Base-by-base conservation (phyloP, 1,284 basidiomycete species). In the Cystobasidium slooffiae region DNA sequence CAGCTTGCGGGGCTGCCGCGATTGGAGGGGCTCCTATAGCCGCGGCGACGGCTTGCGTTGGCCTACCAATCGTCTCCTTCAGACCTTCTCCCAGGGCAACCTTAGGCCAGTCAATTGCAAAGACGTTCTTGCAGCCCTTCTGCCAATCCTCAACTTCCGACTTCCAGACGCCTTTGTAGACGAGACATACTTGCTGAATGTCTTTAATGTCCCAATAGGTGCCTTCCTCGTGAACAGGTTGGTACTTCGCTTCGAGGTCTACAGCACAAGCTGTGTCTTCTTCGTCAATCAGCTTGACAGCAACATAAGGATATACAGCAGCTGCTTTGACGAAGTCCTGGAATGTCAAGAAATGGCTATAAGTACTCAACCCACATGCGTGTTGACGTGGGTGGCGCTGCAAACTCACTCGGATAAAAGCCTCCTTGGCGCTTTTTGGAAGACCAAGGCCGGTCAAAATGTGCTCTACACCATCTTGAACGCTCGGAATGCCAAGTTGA, bases 91-190 rank as follows among this genome's bases (percentile, higher is more conserved):
- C 18, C 1, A 51, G 37, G 16, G 51, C 64, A 16, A 55, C 18
- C 18, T 14, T 39, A 24, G 47, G 6, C 64, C 64, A 66, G 18
- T 66, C 31, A 14, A 53, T n/a, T n/a, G 9, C 49, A 9, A 2
- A 8, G 14, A 43, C 20, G 6, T 22, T 16, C 9, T 52, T 9
- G 39, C 56, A 59, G 37, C 24, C 51, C 39, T 43, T 51, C 64
- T 41, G 20, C 64, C 64, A 66, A 22, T 66, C 41, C 31, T 66
- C 49, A 1, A 53, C 49, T 53, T 66, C 64, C 14, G 64, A 66
- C 22, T 66, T 66, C 64, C 64, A 66, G 64, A 66, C 24, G 18
- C 64, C 64, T 53, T 66, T 66, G 24, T 52, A 66, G 22, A 53
- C n/a, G 18, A 66, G 18, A 41, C 47, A 66, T 37, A 66, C 24